Evolutionary conservation across 176 grass and related monocot genomes (phyloP), one percentile per base, ranked within the genome.

Genomic region (Avena atlantica): DNA sequence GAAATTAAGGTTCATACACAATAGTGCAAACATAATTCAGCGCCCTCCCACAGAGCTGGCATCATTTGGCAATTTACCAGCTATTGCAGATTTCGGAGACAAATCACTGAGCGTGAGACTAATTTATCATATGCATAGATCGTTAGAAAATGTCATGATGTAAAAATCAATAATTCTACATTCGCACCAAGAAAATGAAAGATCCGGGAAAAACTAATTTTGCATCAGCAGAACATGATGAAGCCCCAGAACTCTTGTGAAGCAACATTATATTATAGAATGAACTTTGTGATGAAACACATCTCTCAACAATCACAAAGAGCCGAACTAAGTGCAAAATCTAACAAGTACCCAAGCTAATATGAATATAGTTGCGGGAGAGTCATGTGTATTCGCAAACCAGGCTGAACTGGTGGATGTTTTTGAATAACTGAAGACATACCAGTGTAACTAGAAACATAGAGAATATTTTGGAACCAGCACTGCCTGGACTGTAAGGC

Each of bases 161-260:
- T 52, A 17, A 21, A 36, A 79, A 57, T 65, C 17, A 48, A 78
- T 2, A 63, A 55, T 36, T 73, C 17, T 36, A 45, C n/a, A 57
- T 84, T 53, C 56, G 24, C 56, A 80, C 21, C 13, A 83, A 89
- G 52, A 58, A 25, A 50, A 71, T 47, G 52, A 55, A 82, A 78
- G 21, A 80, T 15, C 9, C 1, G 3, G 8, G 11, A 31, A 55
- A 34, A 78, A 71, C 56, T 59, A 80, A 63, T 40, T 74, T 20
- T 85, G 10, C 2, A 76, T 81, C 76, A 66, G n/a, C 45, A 45
- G 1, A 61, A 84, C 25, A 84, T 47, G 42, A 3, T 83, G 34
- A 79, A 64, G 8, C 13, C 25, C 58, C 10, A 37, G 58, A 86
- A 72, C 3, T 78, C 70, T 53, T 14, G 29, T 47, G 64, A 83